Evolutionary conservation across 2,329 filamentous ascomycete species (phyloP), one percentile per base, ranked within the genome.

Genomic region (Penicillium sp.): DNA sequence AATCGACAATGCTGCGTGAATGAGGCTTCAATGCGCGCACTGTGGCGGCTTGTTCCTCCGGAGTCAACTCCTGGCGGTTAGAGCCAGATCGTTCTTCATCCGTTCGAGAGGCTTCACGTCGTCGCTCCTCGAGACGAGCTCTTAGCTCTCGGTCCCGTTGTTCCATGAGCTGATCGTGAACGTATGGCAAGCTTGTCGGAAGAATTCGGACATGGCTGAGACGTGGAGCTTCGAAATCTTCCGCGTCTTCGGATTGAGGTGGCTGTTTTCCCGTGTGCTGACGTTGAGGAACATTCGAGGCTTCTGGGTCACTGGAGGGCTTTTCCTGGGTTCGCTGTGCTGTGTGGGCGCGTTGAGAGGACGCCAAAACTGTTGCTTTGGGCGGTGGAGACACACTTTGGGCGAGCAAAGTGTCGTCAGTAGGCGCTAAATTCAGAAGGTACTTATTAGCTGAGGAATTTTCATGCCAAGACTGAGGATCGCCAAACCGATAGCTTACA

Each of bases 151-250:
- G 60, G 8, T 68, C 63, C 6, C 72, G 66, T 51, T 74, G 69
- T 64, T 90, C 85, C 80, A 97, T 91, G 57, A 86, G 93, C 45
- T 93, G 90, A 53, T 85, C 85, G 69, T 98, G 93, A 51, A 95
- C 94, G 29, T 87, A 83, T 5, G 93, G 89, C 38, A 98, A 73
- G 68, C 90, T 96, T 56, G 88, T 95, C 3, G 93, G 90, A 9
- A 98, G 74, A 42, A 98, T 88, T 52, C 88, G 88, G 45, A 98
- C 88, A 57, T 94, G 95, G 69, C 86, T 95, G 43, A 87, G 76
- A 51, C 87, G 81, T 3, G 81, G 76, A 27, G 62, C 57, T 34
- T 70, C 76, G 62, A 45, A 72, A 9, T 62, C 61, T 13, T 67
- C 65, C 4, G 54, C 39, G 5, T 65, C 63, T 9, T 47, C 50